Evolutionary conservation across 2,329 filamentous ascomycete genomes (phyloP).

Genomic region (Talaromyces sp.): DNA sequence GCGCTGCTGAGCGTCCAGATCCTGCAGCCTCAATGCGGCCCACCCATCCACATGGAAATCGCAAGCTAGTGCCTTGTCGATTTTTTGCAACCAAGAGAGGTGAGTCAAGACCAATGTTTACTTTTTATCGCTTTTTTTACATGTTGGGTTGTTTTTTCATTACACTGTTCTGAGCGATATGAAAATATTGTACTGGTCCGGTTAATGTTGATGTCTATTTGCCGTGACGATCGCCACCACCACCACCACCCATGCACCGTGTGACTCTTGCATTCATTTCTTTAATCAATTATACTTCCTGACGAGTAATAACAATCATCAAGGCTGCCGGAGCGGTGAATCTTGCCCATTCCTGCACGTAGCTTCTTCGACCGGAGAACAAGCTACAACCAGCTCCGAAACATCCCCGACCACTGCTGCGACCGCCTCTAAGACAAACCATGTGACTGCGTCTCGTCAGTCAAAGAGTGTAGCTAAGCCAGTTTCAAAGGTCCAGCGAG

Average conservation of each 20-base stretch:
- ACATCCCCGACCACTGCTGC: slow-evolving; percentile 14
- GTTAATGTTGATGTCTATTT: not conserved
- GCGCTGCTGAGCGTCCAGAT: slow-evolving; percentile 16
- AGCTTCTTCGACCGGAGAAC: slow-evolving; percentile 12
- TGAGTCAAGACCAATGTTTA: slow-evolving; percentile 20
- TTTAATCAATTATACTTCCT: slow-evolving; percentile 5
- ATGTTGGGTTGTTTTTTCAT: slow-evolving; percentile 10
- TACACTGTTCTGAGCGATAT: slow-evolving; percentile 10
- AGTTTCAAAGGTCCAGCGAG: slow-evolving; percentile 56
- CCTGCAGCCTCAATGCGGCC: slow-evolving; percentile 11
- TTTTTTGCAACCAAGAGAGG: slow-evolving; percentile 35
- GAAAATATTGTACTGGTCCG: not conserved
- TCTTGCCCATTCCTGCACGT: slow-evolving; percentile 48
- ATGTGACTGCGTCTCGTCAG: not conserved
- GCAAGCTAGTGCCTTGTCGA: slow-evolving; percentile 23
- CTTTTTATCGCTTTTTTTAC: slow-evolving; percentile 2
- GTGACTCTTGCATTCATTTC: slow-evolving; percentile 1
- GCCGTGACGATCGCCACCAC: not conserved
- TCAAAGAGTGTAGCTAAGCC: slow-evolving; percentile 52
- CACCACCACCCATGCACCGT: not conserved
- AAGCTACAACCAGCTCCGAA: slow-evolving; percentile 3
- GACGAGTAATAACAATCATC: slow-evolving; percentile 5
- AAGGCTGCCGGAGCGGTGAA: slow-evolving; percentile 49
- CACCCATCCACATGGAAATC: slow-evolving; percentile 14
- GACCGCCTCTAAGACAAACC: not conserved